Evolutionary conservation across 306 rosid species (phyloP).

Genomic region (Cajanus cajan): DNA sequence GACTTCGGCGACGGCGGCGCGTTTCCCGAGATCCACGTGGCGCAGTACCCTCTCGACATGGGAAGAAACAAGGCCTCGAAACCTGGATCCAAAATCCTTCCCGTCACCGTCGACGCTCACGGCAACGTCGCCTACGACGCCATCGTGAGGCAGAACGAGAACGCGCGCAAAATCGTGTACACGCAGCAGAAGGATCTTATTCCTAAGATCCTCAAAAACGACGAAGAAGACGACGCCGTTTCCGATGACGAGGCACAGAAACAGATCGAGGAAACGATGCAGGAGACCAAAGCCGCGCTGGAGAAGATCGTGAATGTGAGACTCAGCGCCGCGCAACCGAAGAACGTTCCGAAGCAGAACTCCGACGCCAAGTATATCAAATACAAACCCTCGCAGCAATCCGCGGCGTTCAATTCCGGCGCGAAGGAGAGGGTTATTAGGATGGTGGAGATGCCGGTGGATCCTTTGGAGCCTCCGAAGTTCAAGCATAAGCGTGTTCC

Average conservation of each 20-base stretch:
- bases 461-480: constrained; percentile 92
- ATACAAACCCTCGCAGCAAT: constrained; percentile 86
- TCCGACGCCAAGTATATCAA: constrained; percentile 74
- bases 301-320: constrained; percentile 87
- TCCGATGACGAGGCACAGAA: constrained; percentile 62
- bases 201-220: constrained; percentile 66
- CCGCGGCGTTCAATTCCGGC: constrained; percentile 79
- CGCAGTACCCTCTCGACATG: constrained; percentile 90
- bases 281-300: constrained; percentile 77
- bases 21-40: constrained; percentile 86
- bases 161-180: constrained; percentile 71
- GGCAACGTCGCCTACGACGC: constrained; percentile 91
- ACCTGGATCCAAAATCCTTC: constrained; percentile 71
- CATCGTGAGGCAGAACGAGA: constrained; percentile 81
- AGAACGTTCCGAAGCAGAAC: constrained; percentile 72
- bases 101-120: constrained; percentile 74
- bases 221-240: constrained; percentile 35
- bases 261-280: constrained; percentile 74
- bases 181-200: constrained; percentile 74
- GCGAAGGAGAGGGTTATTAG: constrained; percentile 87
- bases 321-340: constrained; percentile 82
- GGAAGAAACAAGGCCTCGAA: constrained; percentile 61
- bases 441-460: constrained; percentile 92
- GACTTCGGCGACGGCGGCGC: constrained; percentile 95
- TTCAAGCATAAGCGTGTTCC: constrained; percentile 95